These are phyloP conservation scores for Forsythia suspensa DNA, from an alignment of 257 asterid genomes.

Conservation along the genomic window DNA sequence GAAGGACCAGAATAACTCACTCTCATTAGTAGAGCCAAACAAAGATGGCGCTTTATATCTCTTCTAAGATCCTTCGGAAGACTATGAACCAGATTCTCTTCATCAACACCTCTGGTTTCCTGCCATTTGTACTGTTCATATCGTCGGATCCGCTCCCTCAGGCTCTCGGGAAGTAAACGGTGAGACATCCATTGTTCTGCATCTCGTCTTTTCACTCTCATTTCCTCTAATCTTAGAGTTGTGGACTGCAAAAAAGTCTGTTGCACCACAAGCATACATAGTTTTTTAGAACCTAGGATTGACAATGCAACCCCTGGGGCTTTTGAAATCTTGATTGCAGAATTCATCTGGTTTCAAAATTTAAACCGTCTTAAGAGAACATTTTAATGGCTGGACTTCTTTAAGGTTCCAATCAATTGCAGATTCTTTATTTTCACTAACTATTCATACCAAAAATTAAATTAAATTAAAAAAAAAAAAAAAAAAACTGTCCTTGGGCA, in stretches of 20 bases:
- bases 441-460: not conserved
- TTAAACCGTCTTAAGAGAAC: not conserved
- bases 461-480: too few species aligned
- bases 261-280: slow-evolving; percentile 31
- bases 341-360: not conserved
- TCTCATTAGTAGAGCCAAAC: slow-evolving; percentile 83
- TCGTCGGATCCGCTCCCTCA: slow-evolving; percentile 81
- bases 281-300: slow-evolving; percentile 15
- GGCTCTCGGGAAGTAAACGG: slow-evolving; percentile 81
- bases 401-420: not conserved
- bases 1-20: slow-evolving; percentile 40
- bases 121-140: slow-evolving; percentile 97
- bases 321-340: not conserved
- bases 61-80: slow-evolving; percentile 98
- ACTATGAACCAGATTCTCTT: slow-evolving; percentile 73
- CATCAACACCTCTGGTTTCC: slow-evolving; percentile 96
- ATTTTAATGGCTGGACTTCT: not conserved
- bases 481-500: not conserved
- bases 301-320: not conserved
- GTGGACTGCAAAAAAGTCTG: slow-evolving; percentile 97
- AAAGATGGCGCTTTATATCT: slow-evolving; percentile 94
- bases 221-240: slow-evolving; percentile 86
- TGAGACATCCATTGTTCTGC: slow-evolving; percentile 99
- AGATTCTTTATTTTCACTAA: slow-evolving; percentile 2
- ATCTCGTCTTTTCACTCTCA: slow-evolving; percentile 97